A percentile compares a stretch with the other conserved stretches of the same genome.
Conservation (phyloP, 1,284 basidiomycete genomes). For the Tilletia caries region DNA sequence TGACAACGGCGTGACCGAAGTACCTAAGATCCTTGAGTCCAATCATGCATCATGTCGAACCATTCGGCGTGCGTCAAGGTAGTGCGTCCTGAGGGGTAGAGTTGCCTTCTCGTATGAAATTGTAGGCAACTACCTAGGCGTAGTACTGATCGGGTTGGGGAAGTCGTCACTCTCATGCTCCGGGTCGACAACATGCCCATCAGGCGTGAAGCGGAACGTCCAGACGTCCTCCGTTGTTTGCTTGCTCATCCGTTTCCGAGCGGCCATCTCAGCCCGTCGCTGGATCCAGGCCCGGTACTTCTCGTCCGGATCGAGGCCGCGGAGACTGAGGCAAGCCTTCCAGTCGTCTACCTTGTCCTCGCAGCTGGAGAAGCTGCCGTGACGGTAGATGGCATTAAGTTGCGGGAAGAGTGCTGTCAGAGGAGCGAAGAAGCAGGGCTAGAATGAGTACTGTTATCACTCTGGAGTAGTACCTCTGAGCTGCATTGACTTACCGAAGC, state of each 20-base stretch:
- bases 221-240: slow-evolving; percentile 90
- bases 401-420: slow-evolving; percentile 72
- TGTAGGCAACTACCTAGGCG: no score
- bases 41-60: no score
- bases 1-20: no score
- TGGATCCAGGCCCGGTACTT: slow-evolving; percentile 77
- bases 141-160: not conserved
- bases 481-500: slow-evolving; percentile 29
- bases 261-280: slow-evolving; percentile 87
- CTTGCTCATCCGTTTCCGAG: slow-evolving; percentile 61
- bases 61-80: no score
- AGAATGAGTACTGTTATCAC: no score
- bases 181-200: not conserved
- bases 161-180: not conserved
- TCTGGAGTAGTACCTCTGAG: no score
- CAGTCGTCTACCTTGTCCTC: slow-evolving; percentile 79
- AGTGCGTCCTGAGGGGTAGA: no score
- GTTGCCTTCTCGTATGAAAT: no score
- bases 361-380: slow-evolving; percentile 75
- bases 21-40: no score
- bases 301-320: slow-evolving; percentile 71
- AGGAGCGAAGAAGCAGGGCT: not conserved
- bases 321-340: slow-evolving; percentile 88
- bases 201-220: slow-evolving; percentile 65
- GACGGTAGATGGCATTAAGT: slow-evolving; percentile 78